Evolutionary conservation across 2,329 filamentous ascomycete genomes (phyloP).

Genomic region (Curvularia spicifera): DNA sequence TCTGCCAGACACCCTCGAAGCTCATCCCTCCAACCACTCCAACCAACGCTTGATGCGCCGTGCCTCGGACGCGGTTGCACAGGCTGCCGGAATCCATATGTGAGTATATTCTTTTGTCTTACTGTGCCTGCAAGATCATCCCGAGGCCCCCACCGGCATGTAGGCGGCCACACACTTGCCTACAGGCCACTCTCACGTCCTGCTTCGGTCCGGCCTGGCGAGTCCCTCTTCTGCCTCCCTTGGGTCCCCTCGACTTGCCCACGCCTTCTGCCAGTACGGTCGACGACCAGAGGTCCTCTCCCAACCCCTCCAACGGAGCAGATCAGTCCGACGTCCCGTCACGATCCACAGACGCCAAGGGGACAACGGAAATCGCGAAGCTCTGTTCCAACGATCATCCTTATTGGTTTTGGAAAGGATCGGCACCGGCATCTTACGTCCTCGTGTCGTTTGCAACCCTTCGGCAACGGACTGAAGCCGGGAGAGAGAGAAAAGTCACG

Average conservation of each 20-base stretch:
- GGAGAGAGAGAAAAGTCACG: constrained; percentile 3
- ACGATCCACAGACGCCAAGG: constrained; percentile 28
- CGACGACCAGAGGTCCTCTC: not conserved
- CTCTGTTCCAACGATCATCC: constrained; percentile 12
- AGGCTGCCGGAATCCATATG: constrained; percentile 39
- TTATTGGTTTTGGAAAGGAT: constrained; percentile 26
- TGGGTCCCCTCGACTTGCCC: not conserved
- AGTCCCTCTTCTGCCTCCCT: not conserved
- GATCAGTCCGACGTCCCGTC: constrained; percentile 6
- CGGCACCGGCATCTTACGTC: constrained; percentile 19
- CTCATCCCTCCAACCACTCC: constrained; percentile 29
- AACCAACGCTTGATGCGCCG: constrained; percentile 42
- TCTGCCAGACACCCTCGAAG: constrained; percentile 40
- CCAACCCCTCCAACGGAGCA: not conserved
- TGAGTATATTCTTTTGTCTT: constrained; percentile 24
- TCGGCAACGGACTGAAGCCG: constrained; percentile 5
- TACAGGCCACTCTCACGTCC: constrained; percentile 1
- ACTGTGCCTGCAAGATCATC: not conserved
- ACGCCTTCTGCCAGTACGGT: not conserved
- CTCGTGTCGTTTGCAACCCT: constrained; percentile 8
- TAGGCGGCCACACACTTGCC: constrained; percentile 3
- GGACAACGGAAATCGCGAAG: constrained; percentile 26
- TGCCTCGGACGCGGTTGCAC: constrained; percentile 42
- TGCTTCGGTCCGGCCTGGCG: constrained; percentile 5
- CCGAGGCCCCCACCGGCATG: constrained; percentile 3